phyloP scores from a whole-genome alignment of 441 rosid genomes.

The Iberis amara region DNA sequence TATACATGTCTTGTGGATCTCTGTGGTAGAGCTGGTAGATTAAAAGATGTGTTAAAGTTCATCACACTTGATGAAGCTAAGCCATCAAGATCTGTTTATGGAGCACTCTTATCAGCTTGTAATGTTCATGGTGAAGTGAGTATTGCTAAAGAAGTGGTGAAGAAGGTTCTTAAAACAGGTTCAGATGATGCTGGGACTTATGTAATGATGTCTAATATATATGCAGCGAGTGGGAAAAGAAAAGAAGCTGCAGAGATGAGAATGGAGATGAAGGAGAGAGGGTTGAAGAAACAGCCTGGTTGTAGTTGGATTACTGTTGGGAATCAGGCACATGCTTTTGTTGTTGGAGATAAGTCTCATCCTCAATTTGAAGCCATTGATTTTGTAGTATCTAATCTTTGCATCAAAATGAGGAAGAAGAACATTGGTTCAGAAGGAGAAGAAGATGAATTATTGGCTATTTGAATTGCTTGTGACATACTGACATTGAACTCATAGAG shows the following conservation, averaged over 20 bases:
- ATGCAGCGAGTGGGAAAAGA: conserved; percentile 46
- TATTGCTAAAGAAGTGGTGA: conserved; percentile 50
- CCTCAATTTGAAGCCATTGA: conserved; percentile 33
- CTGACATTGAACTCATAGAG: not conserved
- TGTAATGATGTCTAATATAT: conserved; percentile 49
- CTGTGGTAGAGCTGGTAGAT: conserved; percentile 58
- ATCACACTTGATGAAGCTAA: conserved; percentile 32
- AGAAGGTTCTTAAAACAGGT: conserved; percentile 42
- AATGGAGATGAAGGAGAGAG: conserved; percentile 47
- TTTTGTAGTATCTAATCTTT: conserved; percentile 36
- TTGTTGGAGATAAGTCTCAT: conserved; percentile 54
- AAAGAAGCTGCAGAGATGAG: conserved; percentile 49
- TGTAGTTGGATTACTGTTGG: conserved; percentile 57
- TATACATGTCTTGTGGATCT: conserved; percentile 59
- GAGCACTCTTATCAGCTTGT: conserved; percentile 63
- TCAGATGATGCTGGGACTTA: conserved; percentile 53
- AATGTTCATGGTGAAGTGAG: conserved; percentile 39
- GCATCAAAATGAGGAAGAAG: conserved; percentile 40
- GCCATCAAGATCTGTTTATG: conserved; percentile 45
- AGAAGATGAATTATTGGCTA: conserved; percentile 15
- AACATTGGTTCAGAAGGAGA: conserved; percentile 8
- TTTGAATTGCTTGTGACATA: conserved; percentile 20
- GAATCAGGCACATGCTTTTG: conserved; percentile 42
- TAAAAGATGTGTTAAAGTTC: conserved; percentile 41
- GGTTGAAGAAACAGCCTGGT: conserved; percentile 65